These are phyloP conservation scores for Syzygium aqueum DNA, from an alignment of 345 rosid species.

Conservation along the genomic window DNA sequence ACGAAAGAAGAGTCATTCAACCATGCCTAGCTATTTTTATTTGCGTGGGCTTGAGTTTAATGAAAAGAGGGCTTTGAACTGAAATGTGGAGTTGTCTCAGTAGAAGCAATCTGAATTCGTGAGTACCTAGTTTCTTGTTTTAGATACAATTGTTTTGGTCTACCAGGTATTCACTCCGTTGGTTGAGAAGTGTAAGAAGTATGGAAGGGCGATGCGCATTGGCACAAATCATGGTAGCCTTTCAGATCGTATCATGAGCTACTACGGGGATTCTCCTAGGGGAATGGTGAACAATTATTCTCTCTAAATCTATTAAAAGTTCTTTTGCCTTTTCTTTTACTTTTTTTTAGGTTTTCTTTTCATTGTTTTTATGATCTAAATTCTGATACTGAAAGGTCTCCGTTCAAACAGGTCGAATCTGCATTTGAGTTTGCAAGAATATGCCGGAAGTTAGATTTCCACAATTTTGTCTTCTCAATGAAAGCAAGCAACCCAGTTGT, in stretches of 20 bases:
- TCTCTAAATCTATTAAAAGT: background rate
- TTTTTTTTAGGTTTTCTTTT: background rate
- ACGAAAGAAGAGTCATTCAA: background rate
- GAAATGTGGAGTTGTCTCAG: background rate
- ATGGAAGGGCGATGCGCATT: slow-evolving; percentile 97
- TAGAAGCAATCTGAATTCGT: background rate
- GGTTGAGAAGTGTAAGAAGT: slow-evolving; percentile 96
- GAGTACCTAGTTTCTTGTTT: background rate
- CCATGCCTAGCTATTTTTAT: background rate
- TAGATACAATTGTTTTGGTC: background rate
- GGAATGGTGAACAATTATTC: slow-evolving; percentile 67
- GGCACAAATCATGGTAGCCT: slow-evolving; percentile 99
- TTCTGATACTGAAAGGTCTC: background rate
- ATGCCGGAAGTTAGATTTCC: slow-evolving; percentile 87
- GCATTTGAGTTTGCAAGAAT: slow-evolving; percentile 98
- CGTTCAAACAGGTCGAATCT: slow-evolving; percentile 76
- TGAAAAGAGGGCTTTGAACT: background rate
- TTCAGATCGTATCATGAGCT: slow-evolving; percentile 99
- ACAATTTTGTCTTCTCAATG: slow-evolving; percentile 96
- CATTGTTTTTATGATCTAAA: background rate
- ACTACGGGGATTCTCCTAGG: slow-evolving; percentile 94
- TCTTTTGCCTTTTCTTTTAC: slow-evolving; percentile 10
- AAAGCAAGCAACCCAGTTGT: slow-evolving; percentile 98
- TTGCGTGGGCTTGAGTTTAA: background rate
- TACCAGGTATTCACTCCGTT: slow-evolving; percentile 82